Evolutionary conservation across 1,284 basidiomycete genomes (phyloP), one percentile per base, ranked within the genome.

Genomic region (Veloboletus limbatus): DNA sequence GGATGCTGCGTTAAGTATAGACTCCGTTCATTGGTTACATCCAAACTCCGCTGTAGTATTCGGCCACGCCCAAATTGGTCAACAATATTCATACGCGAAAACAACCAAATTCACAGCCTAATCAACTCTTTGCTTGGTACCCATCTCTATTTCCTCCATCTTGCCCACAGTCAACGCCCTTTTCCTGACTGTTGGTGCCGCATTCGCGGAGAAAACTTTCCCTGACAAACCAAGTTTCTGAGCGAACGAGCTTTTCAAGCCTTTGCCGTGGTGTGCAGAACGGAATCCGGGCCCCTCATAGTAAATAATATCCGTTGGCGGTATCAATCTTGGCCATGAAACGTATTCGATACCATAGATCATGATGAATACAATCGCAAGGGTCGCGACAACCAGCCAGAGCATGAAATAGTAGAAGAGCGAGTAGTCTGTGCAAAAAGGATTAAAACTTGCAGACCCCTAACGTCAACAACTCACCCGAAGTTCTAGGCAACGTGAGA

Each of bases 321-420:
- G 87, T 54, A 88, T 81, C 45, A 99, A 78, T 18, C 88, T 82
- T n/a, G 96, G 97, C 88, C 92, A 96, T 18, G 90, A 82, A 51
- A 99, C 94, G 64, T 95, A 97, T 54, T 87, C 79, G 54, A 92
- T 79, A 32, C 88, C 87, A 63, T 96, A 82, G 34, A 82, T 71
- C 68, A 88, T 64, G 57, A 96, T 88, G 69, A 88, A 90, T 37
- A 73, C 54, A 48, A 84, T 67, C 10, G 89, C 74, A 49, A 82
- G 48, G 32, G 76, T 59, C 44, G 87, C 73, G 31, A 95, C 60
- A 40, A 75, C 62, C 58, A 89, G 70, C 88, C 92, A 93, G 37
- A 92, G 72, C 56, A 87, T 59, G 69, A 90, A 82, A 71, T 92
- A 92, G 63, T 87, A 87, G 54, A 79, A 68, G 33, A 89, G 74